Percentiles rank a stretch among this genome's conserved stretches.
Conservation (phyloP, 345 rosid genomes). For the Garcia nutans region DNA sequence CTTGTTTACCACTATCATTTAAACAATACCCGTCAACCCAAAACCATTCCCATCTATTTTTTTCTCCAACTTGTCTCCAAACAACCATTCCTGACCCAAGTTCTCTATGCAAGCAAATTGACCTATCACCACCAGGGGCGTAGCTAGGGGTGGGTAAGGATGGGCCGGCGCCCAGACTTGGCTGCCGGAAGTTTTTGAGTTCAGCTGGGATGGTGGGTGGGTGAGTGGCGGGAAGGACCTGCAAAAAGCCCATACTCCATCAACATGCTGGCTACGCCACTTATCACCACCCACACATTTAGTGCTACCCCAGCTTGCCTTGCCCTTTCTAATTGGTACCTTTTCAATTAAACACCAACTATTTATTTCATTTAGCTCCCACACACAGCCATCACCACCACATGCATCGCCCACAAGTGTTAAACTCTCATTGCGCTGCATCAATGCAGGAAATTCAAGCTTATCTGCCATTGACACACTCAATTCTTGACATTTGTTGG, state of each 20-base stretch:
- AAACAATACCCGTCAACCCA: slow-evolving; percentile 49
- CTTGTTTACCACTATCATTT: slow-evolving; percentile 27
- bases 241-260: no score
- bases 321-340: slow-evolving; percentile 34
- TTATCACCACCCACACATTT: slow-evolving; percentile 45
- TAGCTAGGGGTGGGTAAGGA: no score
- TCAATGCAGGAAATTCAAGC: slow-evolving; percentile 44
- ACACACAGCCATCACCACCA: slow-evolving; percentile 26
- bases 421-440: slow-evolving; percentile 28
- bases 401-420: slow-evolving; percentile 38
- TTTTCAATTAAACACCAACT: slow-evolving; percentile 36
- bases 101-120: slow-evolving; percentile 45
- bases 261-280: no score
- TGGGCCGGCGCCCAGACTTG: no score
- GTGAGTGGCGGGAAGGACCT: no score
- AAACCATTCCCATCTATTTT: slow-evolving; percentile 45
- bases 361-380: slow-evolving; percentile 39
- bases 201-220: no score
- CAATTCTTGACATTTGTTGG: slow-evolving; percentile 46
- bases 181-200: no score
- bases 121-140: slow-evolving; percentile 36
- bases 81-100: slow-evolving; percentile 51
- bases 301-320: slow-evolving; percentile 39
- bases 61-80: slow-evolving; percentile 39
- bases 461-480: slow-evolving; percentile 45